A percentile compares a stretch with the other conserved stretches of the same genome.
phyloP scores from a whole-genome alignment of 768 basidiomycete species.

The Macrolepiota dolichaula region DNA sequence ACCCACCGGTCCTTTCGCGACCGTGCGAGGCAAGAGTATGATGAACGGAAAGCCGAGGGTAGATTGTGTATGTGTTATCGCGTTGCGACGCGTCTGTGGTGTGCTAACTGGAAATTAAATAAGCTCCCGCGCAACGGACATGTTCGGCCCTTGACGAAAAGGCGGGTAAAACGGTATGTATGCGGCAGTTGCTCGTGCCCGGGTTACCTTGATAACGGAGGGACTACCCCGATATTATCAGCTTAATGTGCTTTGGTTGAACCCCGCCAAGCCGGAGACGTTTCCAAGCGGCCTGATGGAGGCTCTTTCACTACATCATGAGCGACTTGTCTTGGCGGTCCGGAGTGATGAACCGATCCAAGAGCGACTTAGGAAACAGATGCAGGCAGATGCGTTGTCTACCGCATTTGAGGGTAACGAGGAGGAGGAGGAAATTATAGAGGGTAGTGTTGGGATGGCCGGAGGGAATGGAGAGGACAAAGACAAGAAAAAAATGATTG shows the following conservation, averaged over 20 bases:
- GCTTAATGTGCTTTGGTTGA: constrained; percentile 83
- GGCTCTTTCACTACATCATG: constrained; percentile 41
- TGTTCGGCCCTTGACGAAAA: constrained; percentile 75
- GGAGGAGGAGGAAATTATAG: constrained; percentile 21
- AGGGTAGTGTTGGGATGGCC: background rate
- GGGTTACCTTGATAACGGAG: background rate
- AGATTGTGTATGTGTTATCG: constrained; percentile 43
- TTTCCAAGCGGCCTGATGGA: constrained; percentile 68
- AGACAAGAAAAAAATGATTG: constrained; percentile 14
- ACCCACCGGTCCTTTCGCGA: constrained; percentile 63
- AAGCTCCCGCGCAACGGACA: constrained; percentile 67
- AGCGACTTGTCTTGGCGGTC: constrained; percentile 20
- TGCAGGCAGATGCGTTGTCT: constrained; percentile 70
- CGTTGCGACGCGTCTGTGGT: background rate
- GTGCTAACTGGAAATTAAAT: constrained; percentile 4
- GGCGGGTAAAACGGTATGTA: constrained; percentile 59
- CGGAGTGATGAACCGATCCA: constrained; percentile 32
- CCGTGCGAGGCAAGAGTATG: constrained; percentile 68
- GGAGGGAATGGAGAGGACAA: constrained; percentile 18
- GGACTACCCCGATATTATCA: constrained; percentile 25
- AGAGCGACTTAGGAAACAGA: constrained; percentile 64
- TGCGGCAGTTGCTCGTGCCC: background rate
- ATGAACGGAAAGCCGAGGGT: constrained; percentile 70
- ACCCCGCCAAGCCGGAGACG: constrained; percentile 59
- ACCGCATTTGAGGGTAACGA: constrained; percentile 41